A percentile compares a stretch with the other conserved stretches of the same genome.
phyloP scores from a whole-genome alignment of 331 rosid genomes.

The Rosa hybrid region DNA sequence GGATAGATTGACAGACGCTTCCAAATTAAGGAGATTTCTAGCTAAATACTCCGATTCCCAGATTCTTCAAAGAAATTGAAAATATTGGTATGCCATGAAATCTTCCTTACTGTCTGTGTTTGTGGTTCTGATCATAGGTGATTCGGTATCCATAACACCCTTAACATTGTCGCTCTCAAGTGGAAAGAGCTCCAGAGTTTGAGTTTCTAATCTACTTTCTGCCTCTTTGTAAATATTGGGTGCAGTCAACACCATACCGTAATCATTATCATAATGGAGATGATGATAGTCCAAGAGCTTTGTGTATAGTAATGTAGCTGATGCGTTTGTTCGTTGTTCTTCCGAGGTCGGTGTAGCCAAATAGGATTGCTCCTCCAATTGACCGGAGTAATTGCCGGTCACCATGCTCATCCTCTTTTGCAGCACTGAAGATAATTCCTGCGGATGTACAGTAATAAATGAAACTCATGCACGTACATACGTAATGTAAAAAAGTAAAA shows the following conservation, averaged over 20 bases:
- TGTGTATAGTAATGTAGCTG: not conserved
- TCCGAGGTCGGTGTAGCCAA: not conserved
- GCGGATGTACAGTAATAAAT: slow-evolving; percentile 26
- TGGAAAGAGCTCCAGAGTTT: slow-evolving; percentile 61
- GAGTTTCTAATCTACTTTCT: not conserved
- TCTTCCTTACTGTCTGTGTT: not conserved
- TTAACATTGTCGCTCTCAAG: slow-evolving; percentile 28
- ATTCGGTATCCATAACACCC: slow-evolving; percentile 25
- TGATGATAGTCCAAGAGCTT: not conserved
- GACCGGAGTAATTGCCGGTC: not conserved
- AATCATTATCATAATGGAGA: not conserved
- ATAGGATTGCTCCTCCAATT: not conserved
- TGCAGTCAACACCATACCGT: not conserved
- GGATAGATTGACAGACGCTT: not conserved
- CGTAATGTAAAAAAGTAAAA: not conserved
- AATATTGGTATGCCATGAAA: slow-evolving; percentile 23
- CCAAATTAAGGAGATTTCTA: not conserved
- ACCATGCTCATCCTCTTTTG: not conserved
- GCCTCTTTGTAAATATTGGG: not conserved
- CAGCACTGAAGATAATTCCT: slow-evolving; percentile 47
- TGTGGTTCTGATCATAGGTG: not conserved
- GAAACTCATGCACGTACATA: not conserved
- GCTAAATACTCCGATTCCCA: not conserved
- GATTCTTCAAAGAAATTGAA: slow-evolving; percentile 52
- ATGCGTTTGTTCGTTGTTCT: not conserved